Percentiles rank a stretch among this genome's conserved stretches.
Conservation (phyloP, 2,329 filamentous ascomycete species). For the Herpotrichia juniperi region DNA sequence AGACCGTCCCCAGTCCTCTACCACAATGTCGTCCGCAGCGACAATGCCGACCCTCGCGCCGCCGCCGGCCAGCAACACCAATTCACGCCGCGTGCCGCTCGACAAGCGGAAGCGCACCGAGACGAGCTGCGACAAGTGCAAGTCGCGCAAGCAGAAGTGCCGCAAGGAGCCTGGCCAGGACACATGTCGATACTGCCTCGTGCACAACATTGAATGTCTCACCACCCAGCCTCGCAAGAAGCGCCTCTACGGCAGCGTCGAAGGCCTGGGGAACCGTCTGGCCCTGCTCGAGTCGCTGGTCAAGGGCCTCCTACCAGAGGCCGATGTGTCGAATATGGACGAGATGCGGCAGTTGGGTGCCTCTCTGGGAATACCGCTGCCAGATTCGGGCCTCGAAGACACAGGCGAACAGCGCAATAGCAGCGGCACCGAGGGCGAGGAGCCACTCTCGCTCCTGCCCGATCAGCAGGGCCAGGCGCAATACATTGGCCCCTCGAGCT, state of each 20-base stretch:
- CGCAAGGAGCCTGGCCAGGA: constrained; percentile 46
- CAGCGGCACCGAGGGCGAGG: constrained; percentile 38
- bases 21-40: background rate
- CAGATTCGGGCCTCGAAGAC: constrained; percentile 26
- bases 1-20: background rate
- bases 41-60: no score
- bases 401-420: constrained; percentile 19
- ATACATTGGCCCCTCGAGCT: constrained; percentile 52
- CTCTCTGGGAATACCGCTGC: constrained; percentile 49
- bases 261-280: constrained; percentile 49
- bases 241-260: constrained; percentile 51
- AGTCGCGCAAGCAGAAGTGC: constrained; percentile 55
- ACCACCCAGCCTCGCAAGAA: constrained; percentile 55
- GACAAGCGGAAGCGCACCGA: constrained; percentile 54
- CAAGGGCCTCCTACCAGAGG: constrained; percentile 51
- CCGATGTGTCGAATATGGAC: constrained; percentile 50
- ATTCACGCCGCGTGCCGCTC: constrained; percentile 47
- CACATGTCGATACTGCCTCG: constrained; percentile 50
- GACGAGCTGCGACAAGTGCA: constrained; percentile 55
- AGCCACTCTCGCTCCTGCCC: constrained; percentile 44
- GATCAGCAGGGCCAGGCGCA: constrained; percentile 54
- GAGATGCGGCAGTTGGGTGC: constrained; percentile 47
- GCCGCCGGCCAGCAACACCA: constrained; percentile 24
- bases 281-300: constrained; percentile 52
- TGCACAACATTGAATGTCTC: constrained; percentile 49